phyloP scores from a whole-genome alignment of 2,329 filamentous ascomycete species.

The Cladophialophora bantiana region DNA sequence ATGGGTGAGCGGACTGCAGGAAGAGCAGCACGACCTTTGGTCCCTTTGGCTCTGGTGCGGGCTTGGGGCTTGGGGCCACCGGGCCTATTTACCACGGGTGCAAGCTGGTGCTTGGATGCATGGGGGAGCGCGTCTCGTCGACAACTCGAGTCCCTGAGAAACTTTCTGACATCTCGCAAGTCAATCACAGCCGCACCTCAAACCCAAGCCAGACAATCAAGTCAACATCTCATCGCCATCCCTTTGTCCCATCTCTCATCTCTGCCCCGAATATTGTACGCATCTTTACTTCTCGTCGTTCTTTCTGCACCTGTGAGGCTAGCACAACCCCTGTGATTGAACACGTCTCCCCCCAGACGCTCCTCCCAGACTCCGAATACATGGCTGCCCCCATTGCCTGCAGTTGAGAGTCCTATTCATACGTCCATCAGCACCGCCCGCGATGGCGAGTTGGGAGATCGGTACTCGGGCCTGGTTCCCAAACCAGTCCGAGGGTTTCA shows the following conservation, averaged over 20 bases:
- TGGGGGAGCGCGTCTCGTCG: constrained; percentile 18
- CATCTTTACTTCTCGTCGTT: constrained; percentile 23
- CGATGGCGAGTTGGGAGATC: constrained; percentile 77
- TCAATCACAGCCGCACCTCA: constrained; percentile 31
- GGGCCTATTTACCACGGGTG: background rate
- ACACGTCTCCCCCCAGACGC: constrained; percentile 31
- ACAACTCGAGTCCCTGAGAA: constrained; percentile 22
- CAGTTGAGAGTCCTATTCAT: constrained; percentile 31
- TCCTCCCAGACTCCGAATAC: constrained; percentile 31
- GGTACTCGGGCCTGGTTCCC: constrained; percentile 99
- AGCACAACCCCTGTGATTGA: constrained; percentile 14
- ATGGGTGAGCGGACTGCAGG: background rate
- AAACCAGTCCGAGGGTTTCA: constrained; percentile 93
- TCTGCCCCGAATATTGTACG: background rate
- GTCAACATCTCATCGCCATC: constrained; percentile 21
- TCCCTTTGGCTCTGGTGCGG: constrained; percentile 11
- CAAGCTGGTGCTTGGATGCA: background rate
- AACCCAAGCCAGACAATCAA: constrained; percentile 13
- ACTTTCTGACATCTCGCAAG: constrained; percentile 23
- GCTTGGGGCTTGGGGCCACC: background rate
- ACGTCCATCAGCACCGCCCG: constrained; percentile 75
- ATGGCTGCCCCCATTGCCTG: constrained; percentile 32
- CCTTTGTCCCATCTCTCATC: constrained; percentile 15
- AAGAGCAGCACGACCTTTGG: background rate
- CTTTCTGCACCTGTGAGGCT: background rate